These are phyloP conservation scores for Blumeria hordei DNA, from an alignment of 2,329 filamentous ascomycete genomes.

Conservation along the genomic window DNA sequence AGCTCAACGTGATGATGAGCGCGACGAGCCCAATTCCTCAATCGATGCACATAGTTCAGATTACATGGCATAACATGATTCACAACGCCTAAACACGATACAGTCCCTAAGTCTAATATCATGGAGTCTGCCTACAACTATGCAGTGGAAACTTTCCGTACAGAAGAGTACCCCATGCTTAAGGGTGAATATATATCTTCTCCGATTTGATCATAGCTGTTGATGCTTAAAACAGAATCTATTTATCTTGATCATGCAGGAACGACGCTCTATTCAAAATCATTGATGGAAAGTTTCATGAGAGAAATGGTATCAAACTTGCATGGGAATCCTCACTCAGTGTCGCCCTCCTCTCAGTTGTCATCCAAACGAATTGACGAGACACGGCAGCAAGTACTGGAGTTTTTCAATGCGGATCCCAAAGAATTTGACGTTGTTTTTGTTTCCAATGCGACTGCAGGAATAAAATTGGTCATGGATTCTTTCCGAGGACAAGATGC, in stretches of 20 bases:
- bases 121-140: slow-evolving; percentile 25
- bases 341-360: slow-evolving; percentile 55
- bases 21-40: no score
- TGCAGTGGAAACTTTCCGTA: slow-evolving; percentile 31
- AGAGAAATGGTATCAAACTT: slow-evolving; percentile 50
- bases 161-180: slow-evolving; percentile 44
- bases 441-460: slow-evolving; percentile 77
- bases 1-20: no score
- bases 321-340: slow-evolving; percentile 82
- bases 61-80: no score
- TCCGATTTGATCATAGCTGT: no score
- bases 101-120: no score
- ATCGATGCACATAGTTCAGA: no score
- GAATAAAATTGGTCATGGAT: slow-evolving; percentile 67
- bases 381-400: slow-evolving; percentile 42
- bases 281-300: slow-evolving; percentile 52
- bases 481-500: slow-evolving; percentile 39
- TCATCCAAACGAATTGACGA: slow-evolving; percentile 55
- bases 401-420: slow-evolving; percentile 62
- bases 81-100: no score
- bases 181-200: slow-evolving; percentile 22
- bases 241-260: slow-evolving; percentile 81
- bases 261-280: slow-evolving; percentile 65
- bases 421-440: slow-evolving; percentile 72
- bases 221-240: slow-evolving; percentile 6